These are phyloP conservation scores for Dryas octopetala DNA, from an alignment of 306 rosid species.

Conservation along the genomic window DNA sequence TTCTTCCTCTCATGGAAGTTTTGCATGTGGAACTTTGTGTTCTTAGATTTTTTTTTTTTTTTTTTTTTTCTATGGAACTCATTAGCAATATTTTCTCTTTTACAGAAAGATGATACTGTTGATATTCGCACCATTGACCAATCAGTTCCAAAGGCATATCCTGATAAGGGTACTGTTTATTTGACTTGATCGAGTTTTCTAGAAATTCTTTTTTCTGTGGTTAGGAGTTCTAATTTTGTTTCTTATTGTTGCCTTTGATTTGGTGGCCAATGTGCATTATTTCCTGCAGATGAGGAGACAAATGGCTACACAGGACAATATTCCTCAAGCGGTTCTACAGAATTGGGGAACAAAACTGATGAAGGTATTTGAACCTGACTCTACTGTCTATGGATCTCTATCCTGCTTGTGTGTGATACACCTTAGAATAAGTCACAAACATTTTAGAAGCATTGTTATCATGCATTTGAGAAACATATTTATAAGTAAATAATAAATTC, in stretches of 20 bases:
- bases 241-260: not conserved
- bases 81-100: conserved; percentile 11
- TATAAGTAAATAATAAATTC: not conserved
- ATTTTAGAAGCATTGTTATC: not conserved
- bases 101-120: conserved; percentile 73
- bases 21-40: not conserved
- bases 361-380: conserved; percentile 61
- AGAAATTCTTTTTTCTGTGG: not conserved
- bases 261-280: conserved; percentile 23
- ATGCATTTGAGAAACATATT: not conserved
- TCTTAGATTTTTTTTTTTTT: too few relatives aligned
- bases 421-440: not conserved
- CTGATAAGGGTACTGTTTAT: conserved; percentile 63
- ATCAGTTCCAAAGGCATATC: conserved; percentile 82
- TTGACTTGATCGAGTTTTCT: conserved; percentile 19
- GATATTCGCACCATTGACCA: conserved; percentile 96
- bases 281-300: conserved; percentile 62
- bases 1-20: conserved; percentile 3
- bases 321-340: conserved; percentile 50
- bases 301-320: conserved; percentile 43
- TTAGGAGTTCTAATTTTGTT: conserved; percentile 3
- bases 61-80: not conserved
- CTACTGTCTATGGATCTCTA: conserved; percentile 7
- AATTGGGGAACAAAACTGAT: conserved; percentile 41
- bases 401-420: conserved; percentile 9